Evolutionary conservation across 2,329 filamentous ascomycete species (phyloP).

Genomic region (Cladosporium sp.): DNA sequence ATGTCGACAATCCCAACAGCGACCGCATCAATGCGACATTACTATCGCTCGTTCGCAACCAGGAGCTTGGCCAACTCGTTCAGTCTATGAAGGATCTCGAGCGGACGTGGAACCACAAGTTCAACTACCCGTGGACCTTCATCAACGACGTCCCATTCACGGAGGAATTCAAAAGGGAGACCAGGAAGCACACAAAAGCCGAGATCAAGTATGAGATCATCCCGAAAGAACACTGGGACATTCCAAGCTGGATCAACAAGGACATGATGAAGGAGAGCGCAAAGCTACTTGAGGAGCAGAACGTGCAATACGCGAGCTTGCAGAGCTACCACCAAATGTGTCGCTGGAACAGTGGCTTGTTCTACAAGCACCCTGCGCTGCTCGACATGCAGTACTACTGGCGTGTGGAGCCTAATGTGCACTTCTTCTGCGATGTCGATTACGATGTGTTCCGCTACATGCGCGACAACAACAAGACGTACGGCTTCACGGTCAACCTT

Average conservation of each 20-base stretch:
- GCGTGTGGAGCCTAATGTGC: conserved; percentile 97
- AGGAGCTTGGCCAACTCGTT: conserved; percentile 81
- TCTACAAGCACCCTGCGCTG: conserved; percentile 93
- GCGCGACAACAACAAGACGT: conserved; percentile 97
- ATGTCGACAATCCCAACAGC: conserved; percentile 71
- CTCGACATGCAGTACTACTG: conserved; percentile 87
- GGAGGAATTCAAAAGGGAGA: conserved; percentile 87
- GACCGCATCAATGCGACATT: conserved; percentile 92
- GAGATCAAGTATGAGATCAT: conserved; percentile 85
- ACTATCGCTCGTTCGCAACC: conserved; percentile 87
- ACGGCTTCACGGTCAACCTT: conserved; percentile 96
- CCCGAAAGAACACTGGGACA: conserved; percentile 92
- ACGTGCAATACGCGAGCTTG: conserved; percentile 87
- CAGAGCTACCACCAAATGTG: conserved; percentile 98
- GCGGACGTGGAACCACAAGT: conserved; percentile 95
- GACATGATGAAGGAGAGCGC: conserved; percentile 85
- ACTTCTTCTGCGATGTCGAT: conserved; percentile 98
- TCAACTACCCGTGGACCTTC: conserved; percentile 99
- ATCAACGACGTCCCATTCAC: conserved; percentile 96
- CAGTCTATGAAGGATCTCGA: conserved; percentile 90
- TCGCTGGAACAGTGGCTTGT: conserved; percentile 96
- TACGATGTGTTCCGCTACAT: conserved; percentile 99
- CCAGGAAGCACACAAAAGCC: conserved; percentile 80
- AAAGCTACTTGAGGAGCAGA: conserved; percentile 76
- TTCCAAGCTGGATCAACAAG: conserved; percentile 87